Conservation (phyloP, 179 eudicot species). For the Amaranthus tricolor region DNA sequence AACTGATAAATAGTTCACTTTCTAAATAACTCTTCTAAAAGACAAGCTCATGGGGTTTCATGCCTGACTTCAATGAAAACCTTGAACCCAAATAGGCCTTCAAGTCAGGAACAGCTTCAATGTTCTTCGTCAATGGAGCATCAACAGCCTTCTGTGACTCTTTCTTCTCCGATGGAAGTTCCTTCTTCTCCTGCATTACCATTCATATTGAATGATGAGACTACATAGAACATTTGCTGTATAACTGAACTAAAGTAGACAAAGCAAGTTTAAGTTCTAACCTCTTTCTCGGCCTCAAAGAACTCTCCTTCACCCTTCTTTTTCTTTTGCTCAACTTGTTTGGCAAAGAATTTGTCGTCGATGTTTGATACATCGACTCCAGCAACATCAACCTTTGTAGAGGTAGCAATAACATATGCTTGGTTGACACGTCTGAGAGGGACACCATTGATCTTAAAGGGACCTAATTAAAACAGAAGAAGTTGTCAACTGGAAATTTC, state of each 20-base stretch:
- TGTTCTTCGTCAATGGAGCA: conserved; percentile 40
- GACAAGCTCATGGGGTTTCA: conserved; percentile 26
- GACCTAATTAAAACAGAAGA: conserved; percentile 42
- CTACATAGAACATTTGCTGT: not conserved
- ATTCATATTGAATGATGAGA: not conserved
- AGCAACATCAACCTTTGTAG: conserved; percentile 79
- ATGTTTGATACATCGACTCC: conserved; percentile 63
- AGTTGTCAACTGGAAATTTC: not conserved
- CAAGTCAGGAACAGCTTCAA: conserved; percentile 46
- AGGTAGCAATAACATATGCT: conserved; percentile 73
- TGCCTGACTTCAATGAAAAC: conserved; percentile 47
- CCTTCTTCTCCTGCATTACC: conserved; percentile 44
- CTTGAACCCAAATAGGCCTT: conserved; percentile 56
- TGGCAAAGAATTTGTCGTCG: conserved; percentile 84
- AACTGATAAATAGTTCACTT: not conserved
- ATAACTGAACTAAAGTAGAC: not conserved
- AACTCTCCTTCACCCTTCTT: conserved; percentile 89
- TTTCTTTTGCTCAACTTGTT: conserved; percentile 65
- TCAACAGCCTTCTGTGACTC: conserved; percentile 57
- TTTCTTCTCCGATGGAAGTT: conserved; percentile 53
- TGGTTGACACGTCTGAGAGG: conserved; percentile 91
- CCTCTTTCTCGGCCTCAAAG: conserved; percentile 87
- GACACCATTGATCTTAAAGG: conserved; percentile 88
- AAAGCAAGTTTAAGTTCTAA: conserved; percentile 14
- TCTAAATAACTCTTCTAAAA: conserved; percentile 2